Evolutionary conservation across 148 eudicot genomes (phyloP).

Genomic region (Vaccinium corymbosum): DNA sequence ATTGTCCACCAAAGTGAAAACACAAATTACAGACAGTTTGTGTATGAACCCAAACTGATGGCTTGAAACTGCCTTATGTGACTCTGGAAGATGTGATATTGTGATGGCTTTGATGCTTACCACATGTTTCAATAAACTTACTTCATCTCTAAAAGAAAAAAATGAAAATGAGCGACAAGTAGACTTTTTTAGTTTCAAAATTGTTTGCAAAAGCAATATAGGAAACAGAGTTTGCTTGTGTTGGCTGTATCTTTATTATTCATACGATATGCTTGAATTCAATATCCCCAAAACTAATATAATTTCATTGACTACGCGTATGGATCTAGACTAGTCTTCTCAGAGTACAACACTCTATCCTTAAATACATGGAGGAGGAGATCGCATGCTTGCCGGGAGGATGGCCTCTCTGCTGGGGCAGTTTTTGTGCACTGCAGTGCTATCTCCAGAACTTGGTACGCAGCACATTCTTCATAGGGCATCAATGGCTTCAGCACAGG

Average conservation of each 20-base stretch:
- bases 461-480: constrained; percentile 53
- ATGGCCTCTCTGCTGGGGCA: constrained; percentile 79
- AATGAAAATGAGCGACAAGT: not conserved
- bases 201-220: not conserved
- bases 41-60: not conserved
- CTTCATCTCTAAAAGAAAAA: not conserved
- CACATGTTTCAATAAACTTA: not conserved
- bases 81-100: not conserved
- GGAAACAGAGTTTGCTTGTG: not conserved
- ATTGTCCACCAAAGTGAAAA: not conserved
- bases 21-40: not conserved
- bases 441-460: constrained; percentile 71
- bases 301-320: constrained; percentile 17
- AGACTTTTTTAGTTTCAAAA: not conserved
- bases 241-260: not conserved
- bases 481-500: constrained; percentile 52
- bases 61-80: not conserved
- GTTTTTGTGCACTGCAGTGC: constrained; percentile 87
- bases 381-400: constrained; percentile 68
- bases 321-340: constrained; percentile 40
- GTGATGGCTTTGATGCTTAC: not conserved
- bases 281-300: not conserved
- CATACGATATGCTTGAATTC: not conserved
- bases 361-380: constrained; percentile 55
- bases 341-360: constrained; percentile 36